Evolutionary conservation across 2,329 filamentous ascomycete species (phyloP).

Genomic region (Corinectria fuckeliana): DNA sequence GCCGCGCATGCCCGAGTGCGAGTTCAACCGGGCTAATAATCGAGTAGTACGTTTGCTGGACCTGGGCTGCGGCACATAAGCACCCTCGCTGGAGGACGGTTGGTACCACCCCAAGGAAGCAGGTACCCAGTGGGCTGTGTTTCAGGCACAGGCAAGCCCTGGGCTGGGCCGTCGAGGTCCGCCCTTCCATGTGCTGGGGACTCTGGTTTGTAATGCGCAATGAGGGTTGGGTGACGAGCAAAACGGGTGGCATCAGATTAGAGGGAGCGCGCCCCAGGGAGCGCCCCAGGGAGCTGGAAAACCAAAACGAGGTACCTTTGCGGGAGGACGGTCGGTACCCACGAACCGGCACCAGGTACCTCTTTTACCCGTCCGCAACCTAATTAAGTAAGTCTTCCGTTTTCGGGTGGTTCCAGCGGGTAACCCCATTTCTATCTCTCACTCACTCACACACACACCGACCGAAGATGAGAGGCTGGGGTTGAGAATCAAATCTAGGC

Average conservation of each 20-base stretch:
- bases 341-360: constrained; percentile 3
- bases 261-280: neutral
- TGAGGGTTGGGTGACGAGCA: neutral
- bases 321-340: constrained; percentile 11
- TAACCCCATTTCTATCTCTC: neutral
- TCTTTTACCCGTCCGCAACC: constrained; percentile 4
- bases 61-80: neutral
- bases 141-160: constrained; percentile 16
- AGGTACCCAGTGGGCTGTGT: constrained; percentile 3
- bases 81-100: neutral
- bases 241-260: constrained; percentile 2
- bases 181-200: neutral
- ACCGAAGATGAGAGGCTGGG: neutral
- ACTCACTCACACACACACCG: too few relatives aligned
- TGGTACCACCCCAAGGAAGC: constrained; percentile 6
- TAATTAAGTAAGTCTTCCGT: neutral
- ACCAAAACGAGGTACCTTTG: constrained; percentile 5
- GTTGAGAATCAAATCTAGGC: neutral
- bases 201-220: constrained; percentile 17
- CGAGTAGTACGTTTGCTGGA: too few relatives aligned
- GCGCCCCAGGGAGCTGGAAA: constrained; percentile 4
- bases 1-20: too few relatives aligned
- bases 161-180: neutral
- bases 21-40: too few relatives aligned
- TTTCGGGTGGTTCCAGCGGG: constrained; percentile 1